Base-by-base conservation (phyloP, 306 rosid species). In the Ormosia emarginata region DNA sequence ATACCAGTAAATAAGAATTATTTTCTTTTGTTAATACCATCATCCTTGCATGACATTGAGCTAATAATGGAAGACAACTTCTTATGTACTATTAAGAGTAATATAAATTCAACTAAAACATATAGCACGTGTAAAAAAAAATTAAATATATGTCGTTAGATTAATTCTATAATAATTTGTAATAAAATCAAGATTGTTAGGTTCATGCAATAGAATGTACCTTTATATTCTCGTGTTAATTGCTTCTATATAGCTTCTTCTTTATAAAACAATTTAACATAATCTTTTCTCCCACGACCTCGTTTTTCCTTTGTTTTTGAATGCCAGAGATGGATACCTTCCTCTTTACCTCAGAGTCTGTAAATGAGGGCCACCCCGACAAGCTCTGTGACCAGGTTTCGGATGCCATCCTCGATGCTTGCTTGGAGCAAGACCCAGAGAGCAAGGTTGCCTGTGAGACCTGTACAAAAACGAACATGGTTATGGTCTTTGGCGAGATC, bases 381-480 rank as follows among this genome's bases (percentile, higher is more conserved):
- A 93, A 91, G 90, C 77, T 93, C 57, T 93, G 97, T 47, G 97
- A 93, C 79, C 97, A 93, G 80, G 92, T 93, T 67, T 91, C 94
- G 24, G 97, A 93, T 67, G 97, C 97, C 82, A 85, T 93, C 79
- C 91, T 93, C 0, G 97, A 93, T 81, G 94, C 97, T 66, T 93
- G 97, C 87, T 86, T 93, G 66, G 94, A 89, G 70, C 97, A 91
- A 79, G 97, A 93, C 79, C 90, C 92, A 0, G 92, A 89, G 7
- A 91, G 95, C 83, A 91, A 90, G 85, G 97, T 94, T 17, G 98
- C 95, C 0, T 94, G 98, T 36, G 97, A 94, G 86, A 92, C 97
- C 17, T 92, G 95, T 62, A 88, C 98, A 46, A 94, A 92, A 80
- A 92, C 98, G 7, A 89, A 90, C 95, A 94, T 94, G 97, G 98